These are phyloP conservation scores for Mortierella alpina DNA, from an alignment of 192 early-diverging fungal species.

Conservation along the genomic window DNA sequence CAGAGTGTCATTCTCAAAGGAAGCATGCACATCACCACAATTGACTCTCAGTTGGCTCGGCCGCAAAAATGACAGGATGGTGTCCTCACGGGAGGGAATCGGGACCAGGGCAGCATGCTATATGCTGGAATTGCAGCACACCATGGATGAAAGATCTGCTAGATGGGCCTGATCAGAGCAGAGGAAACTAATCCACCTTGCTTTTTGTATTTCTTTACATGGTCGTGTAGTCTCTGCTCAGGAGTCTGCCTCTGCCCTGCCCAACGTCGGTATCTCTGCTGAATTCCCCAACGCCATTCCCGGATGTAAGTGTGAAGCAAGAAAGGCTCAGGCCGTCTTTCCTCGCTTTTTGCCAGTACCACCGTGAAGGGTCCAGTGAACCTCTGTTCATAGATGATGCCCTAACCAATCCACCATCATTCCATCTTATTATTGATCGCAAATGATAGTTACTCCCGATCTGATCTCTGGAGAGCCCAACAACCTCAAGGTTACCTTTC, in stretches of 20 bases:
- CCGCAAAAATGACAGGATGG: no score
- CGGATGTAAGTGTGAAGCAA: slow-evolving; percentile 35
- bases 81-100: no score
- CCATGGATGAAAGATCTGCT: neutral
- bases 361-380: no score
- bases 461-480: slow-evolving; percentile 50
- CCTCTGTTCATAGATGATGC: no score
- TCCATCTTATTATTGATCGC: neutral
- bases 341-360: no score
- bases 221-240: slow-evolving; percentile 33
- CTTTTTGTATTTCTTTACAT: neutral
- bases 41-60: no score
- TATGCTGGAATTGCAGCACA: neutral
- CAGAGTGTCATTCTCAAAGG: no score
- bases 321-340: no score
- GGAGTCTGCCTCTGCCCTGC: slow-evolving; percentile 8
- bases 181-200: neutral
- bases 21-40: no score
- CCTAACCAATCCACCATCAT: no score
- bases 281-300: slow-evolving; percentile 53
- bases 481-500: slow-evolving; percentile 47
- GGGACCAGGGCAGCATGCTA: neutral
- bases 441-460: slow-evolving; percentile 34
- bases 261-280: slow-evolving; percentile 32
- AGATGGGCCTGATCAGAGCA: slow-evolving; percentile 1